Conservation (phyloP, 495 filamentous ascomycete genomes). For the Chaetomidium leptoderma region DNA sequence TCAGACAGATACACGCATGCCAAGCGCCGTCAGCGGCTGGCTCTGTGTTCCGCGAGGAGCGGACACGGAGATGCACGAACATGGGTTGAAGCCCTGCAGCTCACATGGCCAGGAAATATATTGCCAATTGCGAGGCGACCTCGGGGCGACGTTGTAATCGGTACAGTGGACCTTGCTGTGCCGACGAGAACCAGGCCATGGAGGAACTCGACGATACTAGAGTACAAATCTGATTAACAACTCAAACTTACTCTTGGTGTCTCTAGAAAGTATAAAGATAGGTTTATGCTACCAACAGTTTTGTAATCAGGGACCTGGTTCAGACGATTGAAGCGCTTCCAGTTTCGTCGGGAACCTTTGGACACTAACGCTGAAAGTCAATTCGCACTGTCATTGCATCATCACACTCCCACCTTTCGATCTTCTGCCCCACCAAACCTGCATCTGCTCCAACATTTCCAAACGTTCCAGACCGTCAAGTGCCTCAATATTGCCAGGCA, state of each 20-base stretch:
- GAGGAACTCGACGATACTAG: neutral
- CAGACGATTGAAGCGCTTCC: neutral
- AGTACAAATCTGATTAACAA: neutral
- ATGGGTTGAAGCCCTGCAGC: constrained; percentile 14
- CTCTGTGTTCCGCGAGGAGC: too few species aligned
- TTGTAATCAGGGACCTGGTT: too few species aligned
- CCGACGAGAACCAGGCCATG: neutral
- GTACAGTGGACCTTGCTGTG: constrained; percentile 24
- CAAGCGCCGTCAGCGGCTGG: neutral
- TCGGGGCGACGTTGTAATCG: too few species aligned
- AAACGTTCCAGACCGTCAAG: constrained; percentile 6
- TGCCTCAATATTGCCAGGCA: neutral
- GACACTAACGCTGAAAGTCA: neutral
- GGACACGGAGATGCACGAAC: neutral
- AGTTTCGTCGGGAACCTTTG: neutral
- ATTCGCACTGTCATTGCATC: constrained; percentile 19
- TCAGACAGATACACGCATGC: constrained; percentile 3
- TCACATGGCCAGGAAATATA: constrained; percentile 32
- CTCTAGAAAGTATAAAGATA: too few species aligned
- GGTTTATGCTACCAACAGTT: too few species aligned
- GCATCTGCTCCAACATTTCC: neutral
- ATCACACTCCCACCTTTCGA: neutral
- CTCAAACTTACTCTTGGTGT: neutral
- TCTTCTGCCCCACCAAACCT: constrained; percentile 4
- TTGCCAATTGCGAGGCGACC: constrained; percentile 18